These are phyloP conservation scores for Wakefieldia striispora DNA, from an alignment of 768 basidiomycete genomes.

Conservation along the genomic window DNA sequence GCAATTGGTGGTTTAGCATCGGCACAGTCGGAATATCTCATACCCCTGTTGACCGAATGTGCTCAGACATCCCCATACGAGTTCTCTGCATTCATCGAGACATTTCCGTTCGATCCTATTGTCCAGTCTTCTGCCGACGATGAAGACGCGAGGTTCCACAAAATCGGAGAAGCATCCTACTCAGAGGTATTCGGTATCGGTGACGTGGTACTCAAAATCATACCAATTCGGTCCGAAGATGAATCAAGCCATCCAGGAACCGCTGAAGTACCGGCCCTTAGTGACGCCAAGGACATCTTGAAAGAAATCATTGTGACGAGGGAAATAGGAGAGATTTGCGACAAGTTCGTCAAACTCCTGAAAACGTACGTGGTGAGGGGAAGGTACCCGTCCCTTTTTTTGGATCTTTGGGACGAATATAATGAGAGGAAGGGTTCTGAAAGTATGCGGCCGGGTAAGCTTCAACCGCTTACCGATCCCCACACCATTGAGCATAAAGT, in stretches of 20 bases:
- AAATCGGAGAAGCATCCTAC: conserved; percentile 95
- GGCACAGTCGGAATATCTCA: conserved; percentile 52
- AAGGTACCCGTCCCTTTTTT: conserved; percentile 72
- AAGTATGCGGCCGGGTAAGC: conserved; percentile 78
- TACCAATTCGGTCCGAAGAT: conserved; percentile 68
- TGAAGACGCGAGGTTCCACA: conserved; percentile 52
- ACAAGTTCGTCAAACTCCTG: conserved; percentile 76
- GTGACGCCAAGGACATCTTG: conserved; percentile 70
- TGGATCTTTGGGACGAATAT: conserved; percentile 88
- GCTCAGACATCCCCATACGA: conserved; percentile 66
- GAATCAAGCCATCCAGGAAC: conserved; percentile 28
- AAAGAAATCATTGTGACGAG: conserved; percentile 79
- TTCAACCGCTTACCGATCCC: neutral
- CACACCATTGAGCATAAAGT: conserved; percentile 7
- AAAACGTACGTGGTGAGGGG: conserved; percentile 88
- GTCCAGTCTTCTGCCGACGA: conserved; percentile 38
- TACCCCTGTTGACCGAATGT: conserved; percentile 69
- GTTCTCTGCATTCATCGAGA: conserved; percentile 80
- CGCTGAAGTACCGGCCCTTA: conserved; percentile 61
- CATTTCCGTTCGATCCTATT: conserved; percentile 73
- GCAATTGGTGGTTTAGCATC: conserved; percentile 46
- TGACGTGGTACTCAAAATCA: conserved; percentile 86
- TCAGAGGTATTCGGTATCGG: conserved; percentile 94
- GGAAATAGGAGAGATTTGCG: conserved; percentile 72
- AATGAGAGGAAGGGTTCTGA: conserved; percentile 73